Conservation (phyloP, 352 stramenopile species). For the Globisporangium lucens region DNA sequence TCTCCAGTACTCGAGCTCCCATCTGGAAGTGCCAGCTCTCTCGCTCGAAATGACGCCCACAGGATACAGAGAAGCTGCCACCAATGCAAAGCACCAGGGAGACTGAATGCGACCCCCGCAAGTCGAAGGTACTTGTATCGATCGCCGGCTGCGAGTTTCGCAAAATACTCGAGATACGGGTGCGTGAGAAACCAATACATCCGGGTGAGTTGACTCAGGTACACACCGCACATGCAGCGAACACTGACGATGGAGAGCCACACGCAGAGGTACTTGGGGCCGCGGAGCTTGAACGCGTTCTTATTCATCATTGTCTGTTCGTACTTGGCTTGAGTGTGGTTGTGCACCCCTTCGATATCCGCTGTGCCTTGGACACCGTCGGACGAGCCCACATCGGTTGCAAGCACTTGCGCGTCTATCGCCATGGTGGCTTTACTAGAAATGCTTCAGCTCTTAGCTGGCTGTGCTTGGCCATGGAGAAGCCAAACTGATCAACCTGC, state of each 20-base stretch:
- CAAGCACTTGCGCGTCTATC: not conserved
- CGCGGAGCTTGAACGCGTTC: not conserved
- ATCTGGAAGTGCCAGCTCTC: not conserved
- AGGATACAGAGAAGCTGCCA: slow-evolving; percentile 1
- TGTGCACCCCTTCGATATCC: not conserved
- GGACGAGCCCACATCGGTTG: not conserved
- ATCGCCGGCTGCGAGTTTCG: not conserved
- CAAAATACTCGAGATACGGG: slow-evolving; percentile 11
- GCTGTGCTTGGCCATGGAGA: not conserved
- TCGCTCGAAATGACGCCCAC: not conserved
- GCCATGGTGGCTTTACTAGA: not conserved
- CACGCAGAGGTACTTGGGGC: not conserved
- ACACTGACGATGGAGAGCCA: slow-evolving; percentile 4
- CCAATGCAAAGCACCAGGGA: slow-evolving; percentile 3
- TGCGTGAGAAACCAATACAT: not conserved
- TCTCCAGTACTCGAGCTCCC: not conserved
- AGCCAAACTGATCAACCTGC: too few species aligned
- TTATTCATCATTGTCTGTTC: not conserved
- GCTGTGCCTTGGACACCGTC: not conserved
- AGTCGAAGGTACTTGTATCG: not conserved
- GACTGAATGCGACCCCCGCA: not conserved
- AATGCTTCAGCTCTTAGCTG: not conserved
- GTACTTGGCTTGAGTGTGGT: not conserved
- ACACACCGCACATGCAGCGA: not conserved
- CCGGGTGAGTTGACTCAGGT: not conserved